Evolutionary conservation across 495 filamentous ascomycete genomes (phyloP).

Genomic region (Emericellopsis terricola): DNA sequence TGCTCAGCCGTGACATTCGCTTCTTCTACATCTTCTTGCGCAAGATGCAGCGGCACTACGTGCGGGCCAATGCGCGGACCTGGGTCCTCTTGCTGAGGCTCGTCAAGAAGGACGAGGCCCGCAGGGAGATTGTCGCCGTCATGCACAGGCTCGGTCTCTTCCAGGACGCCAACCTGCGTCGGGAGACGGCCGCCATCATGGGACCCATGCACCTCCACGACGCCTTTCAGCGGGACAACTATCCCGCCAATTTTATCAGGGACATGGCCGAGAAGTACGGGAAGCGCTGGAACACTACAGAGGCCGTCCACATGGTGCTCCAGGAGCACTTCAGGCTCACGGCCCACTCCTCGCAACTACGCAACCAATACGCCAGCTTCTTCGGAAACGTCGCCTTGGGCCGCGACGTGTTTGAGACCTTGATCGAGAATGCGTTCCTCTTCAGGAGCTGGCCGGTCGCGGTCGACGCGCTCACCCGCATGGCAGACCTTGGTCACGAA

Average conservation of each 20-base stretch:
- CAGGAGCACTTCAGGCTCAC: slow-evolving; percentile 9
- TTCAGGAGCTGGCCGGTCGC: slow-evolving; percentile 1
- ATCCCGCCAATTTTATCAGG: slow-evolving; percentile 9
- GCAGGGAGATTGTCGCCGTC: slow-evolving; percentile 12
- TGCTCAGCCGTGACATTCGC: slow-evolving; percentile 12
- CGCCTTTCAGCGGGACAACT: slow-evolving; percentile 7
- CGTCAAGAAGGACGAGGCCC: slow-evolving; percentile 17
- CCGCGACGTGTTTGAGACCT: background rate
- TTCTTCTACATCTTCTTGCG: slow-evolving; percentile 13
- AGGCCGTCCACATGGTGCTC: slow-evolving; percentile 15
- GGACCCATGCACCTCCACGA: slow-evolving; percentile 15
- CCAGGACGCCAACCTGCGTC: slow-evolving; percentile 5
- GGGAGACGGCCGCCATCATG: slow-evolving; percentile 14
- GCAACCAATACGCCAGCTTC: too few relatives aligned
- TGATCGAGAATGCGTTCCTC: slow-evolving; percentile 1
- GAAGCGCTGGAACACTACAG: slow-evolving; percentile 13
- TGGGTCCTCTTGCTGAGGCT: slow-evolving; percentile 23
- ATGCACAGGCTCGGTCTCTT: slow-evolving; percentile 14
- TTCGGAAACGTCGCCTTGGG: too few relatives aligned
- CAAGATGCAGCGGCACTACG: slow-evolving; percentile 13
- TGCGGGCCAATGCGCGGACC: slow-evolving; percentile 11
- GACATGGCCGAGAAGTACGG: slow-evolving; percentile 18
- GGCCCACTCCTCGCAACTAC: background rate
- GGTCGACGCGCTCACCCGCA: slow-evolving; percentile 1
- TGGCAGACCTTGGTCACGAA: background rate